These are phyloP conservation scores for Xylariaceae sp. DNA, from an alignment of 2,329 filamentous ascomycete species.

Conservation along the genomic window DNA sequence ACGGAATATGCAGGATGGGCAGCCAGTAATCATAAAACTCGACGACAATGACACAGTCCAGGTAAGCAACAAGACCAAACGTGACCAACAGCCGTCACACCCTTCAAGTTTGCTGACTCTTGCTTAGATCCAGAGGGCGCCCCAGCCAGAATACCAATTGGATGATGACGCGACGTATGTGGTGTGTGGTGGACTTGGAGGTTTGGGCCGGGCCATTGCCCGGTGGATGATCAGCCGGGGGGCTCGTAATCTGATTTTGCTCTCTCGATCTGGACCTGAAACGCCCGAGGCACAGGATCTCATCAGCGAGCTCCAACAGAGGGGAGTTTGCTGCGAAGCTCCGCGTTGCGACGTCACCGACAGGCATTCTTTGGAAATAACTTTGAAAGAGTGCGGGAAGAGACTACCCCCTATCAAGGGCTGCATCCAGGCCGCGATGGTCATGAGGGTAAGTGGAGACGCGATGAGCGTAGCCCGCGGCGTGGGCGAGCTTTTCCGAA, in stretches of 20 bases:
- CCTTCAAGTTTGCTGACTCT: too few relatives aligned
- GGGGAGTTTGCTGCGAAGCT: conserved; percentile 1
- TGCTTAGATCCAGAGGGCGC: not conserved
- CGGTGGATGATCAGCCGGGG: conserved; percentile 32
- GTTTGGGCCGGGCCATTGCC: conserved; percentile 31
- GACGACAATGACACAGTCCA: too few relatives aligned
- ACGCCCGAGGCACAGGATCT: conserved; percentile 8
- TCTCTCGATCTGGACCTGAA: conserved; percentile 29
- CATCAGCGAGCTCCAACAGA: not conserved
- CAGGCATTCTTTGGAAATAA: not conserved
- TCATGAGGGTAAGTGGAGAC: not conserved
- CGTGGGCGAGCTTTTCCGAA: too few relatives aligned
- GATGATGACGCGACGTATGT: conserved; percentile 29
- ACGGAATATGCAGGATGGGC: too few relatives aligned
- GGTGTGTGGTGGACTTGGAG: conserved; percentile 36
- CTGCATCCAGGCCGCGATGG: conserved; percentile 29
- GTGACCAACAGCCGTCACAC: too few relatives aligned
- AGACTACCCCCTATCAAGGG: conserved; percentile 28
- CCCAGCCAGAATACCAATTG: not conserved
- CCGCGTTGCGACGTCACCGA: conserved; percentile 1
- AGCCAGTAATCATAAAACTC: too few relatives aligned
- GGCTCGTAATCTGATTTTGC: conserved; percentile 31
- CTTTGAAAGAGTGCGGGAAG: not conserved
- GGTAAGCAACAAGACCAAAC: too few relatives aligned
- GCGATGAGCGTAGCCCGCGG: too few relatives aligned